These are phyloP conservation scores for Brassica incana DNA, from an alignment of 345 rosid species.

Conservation along the genomic window DNA sequence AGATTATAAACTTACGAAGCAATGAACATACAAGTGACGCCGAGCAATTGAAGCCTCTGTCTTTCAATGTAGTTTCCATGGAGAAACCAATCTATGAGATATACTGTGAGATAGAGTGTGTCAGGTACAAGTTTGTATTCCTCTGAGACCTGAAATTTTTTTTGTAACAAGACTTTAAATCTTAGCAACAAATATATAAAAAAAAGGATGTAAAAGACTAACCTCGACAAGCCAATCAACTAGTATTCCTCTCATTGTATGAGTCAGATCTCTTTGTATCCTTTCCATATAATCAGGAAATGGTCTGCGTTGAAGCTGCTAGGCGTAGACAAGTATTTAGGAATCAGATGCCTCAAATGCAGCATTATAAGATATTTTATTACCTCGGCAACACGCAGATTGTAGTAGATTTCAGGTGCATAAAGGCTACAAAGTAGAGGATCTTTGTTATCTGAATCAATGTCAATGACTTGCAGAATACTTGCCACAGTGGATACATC, in stretches of 20 bases:
- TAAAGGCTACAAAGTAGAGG: conserved; percentile 76
- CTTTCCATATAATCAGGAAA: conserved; percentile 63
- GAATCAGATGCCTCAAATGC: conserved; percentile 2
- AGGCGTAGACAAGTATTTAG: conserved; percentile 21
- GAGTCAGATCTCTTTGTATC: conserved; percentile 69
- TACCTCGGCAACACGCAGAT: conserved; percentile 83
- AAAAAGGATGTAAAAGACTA: conserved; percentile 1
- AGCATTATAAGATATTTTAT: neutral
- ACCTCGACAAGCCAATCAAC: conserved; percentile 99
- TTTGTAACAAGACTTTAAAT: neutral
- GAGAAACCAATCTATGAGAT: too few relatives aligned
- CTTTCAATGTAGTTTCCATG: too few relatives aligned
- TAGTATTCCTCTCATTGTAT: conserved; percentile 80
- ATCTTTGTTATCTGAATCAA: conserved; percentile 65
- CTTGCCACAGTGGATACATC: conserved; percentile 31
- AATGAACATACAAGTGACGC: too few relatives aligned
- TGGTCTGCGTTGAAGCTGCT: conserved; percentile 72
- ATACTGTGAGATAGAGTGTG: too few relatives aligned
- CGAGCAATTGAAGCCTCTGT: too few relatives aligned
- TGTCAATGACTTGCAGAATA: conserved; percentile 49
- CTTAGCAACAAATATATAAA: neutral
- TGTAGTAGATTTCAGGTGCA: conserved; percentile 68
- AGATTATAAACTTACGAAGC: too few relatives aligned
- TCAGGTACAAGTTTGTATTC: too few relatives aligned
- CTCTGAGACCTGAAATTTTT: neutral